Conservation (phyloP, 371 early-diverging fungal species). For the Zancudomyces culisetae region DNA sequence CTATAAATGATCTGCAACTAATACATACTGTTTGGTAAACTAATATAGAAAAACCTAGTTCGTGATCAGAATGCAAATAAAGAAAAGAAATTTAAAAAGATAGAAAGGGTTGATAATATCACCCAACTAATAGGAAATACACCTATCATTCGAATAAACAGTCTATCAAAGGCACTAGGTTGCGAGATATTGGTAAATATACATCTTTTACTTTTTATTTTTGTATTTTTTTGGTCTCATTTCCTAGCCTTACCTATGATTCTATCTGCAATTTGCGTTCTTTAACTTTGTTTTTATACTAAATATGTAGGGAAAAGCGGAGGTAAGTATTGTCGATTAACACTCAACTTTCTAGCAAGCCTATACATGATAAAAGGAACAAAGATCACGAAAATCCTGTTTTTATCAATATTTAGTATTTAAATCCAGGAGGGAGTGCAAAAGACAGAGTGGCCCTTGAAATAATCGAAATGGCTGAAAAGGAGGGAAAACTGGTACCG, state of each 20-base stretch:
- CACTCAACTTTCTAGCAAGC: not conserved
- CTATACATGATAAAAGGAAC: not conserved
- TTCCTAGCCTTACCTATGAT: no score
- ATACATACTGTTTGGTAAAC: no score
- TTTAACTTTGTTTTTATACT: slow-evolving; percentile 2
- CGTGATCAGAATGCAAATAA: no score
- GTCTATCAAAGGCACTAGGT: slow-evolving; percentile 70
- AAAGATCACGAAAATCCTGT: not conserved
- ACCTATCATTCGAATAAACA: slow-evolving; percentile 65
- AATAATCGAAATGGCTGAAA: slow-evolving; percentile 65
- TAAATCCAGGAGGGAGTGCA: slow-evolving; percentile 83
- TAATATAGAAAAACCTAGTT: no score
- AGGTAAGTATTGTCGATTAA: slow-evolving; percentile 6
- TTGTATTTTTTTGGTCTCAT: not conserved
- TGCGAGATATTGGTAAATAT: slow-evolving; percentile 60
- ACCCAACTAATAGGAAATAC: slow-evolving; percentile 73
- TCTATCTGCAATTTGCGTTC: not conserved
- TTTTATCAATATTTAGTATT: slow-evolving; percentile 33
- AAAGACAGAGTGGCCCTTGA: slow-evolving; percentile 86
- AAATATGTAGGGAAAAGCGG: slow-evolving; percentile 15
- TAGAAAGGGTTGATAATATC: slow-evolving; percentile 23
- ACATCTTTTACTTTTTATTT: not conserved
- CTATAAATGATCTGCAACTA: no score
- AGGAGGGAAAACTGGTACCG: slow-evolving; percentile 35
- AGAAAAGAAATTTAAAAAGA: no score